These are phyloP conservation scores for Solanum ahanhuiri DNA, from an alignment of 257 asterid species.

Conservation along the genomic window DNA sequence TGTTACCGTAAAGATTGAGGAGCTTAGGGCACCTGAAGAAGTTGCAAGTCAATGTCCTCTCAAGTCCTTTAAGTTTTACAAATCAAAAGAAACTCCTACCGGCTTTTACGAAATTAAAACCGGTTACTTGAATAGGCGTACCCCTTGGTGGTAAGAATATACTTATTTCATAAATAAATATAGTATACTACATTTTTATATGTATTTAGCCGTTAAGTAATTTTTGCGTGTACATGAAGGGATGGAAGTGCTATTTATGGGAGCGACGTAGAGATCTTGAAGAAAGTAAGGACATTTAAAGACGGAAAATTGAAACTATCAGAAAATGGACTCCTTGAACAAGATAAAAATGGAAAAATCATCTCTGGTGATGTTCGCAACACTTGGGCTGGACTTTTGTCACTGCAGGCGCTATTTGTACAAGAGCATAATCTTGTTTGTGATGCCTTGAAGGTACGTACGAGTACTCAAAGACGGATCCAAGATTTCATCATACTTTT, in stretches of 20 bases:
- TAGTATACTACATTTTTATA: no score
- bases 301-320: constrained; percentile 60
- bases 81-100: constrained; percentile 33
- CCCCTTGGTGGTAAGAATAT: constrained; percentile 53
- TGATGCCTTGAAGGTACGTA: constrained; percentile 33
- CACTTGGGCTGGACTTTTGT: constrained; percentile 50
- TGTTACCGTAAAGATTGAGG: constrained; percentile 21
- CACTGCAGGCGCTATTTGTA: constrained; percentile 48
- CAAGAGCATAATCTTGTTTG: constrained; percentile 56
- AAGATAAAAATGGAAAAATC: constrained; percentile 21
- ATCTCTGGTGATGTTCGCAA: constrained; percentile 54
- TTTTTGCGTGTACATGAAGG: constrained; percentile 17
- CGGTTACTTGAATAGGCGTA: constrained; percentile 43
- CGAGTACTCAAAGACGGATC: not conserved
- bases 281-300: constrained; percentile 32
- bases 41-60: constrained; percentile 52
- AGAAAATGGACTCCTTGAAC: constrained; percentile 34
- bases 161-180: not conserved
- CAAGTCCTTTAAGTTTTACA: constrained; percentile 40
- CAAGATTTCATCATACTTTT: not conserved
- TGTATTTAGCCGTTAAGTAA: not conserved
- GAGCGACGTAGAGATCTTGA: constrained; percentile 14
- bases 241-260: constrained; percentile 64
- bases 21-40: constrained; percentile 38
- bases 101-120: constrained; percentile 24